phyloP scores from a whole-genome alignment of 352 stramenopile genomes.

The Globisporangium echinulatum region DNA sequence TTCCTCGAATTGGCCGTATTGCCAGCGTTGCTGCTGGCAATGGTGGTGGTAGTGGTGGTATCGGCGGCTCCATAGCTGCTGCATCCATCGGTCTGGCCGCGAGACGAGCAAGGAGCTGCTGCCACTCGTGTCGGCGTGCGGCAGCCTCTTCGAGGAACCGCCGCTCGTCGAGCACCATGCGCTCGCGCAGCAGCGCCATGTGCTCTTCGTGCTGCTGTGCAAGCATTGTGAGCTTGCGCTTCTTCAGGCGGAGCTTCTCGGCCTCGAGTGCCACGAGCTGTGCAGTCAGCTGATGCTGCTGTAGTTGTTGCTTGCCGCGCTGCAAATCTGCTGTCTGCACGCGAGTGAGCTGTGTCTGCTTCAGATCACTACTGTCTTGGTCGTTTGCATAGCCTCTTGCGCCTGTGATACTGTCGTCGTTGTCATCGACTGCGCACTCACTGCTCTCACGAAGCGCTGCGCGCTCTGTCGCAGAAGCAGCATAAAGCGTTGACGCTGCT shows the following conservation, averaged over 20 bases:
- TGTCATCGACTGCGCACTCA: background rate
- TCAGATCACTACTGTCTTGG: too few species aligned
- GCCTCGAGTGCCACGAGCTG: conserved; percentile 26
- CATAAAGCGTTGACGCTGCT: background rate
- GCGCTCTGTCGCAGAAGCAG: background rate
- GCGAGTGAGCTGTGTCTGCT: too few species aligned
- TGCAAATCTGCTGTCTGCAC: background rate
- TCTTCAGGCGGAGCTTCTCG: conserved; percentile 39
- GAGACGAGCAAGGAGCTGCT: conserved; percentile 10
- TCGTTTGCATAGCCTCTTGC: too few species aligned
- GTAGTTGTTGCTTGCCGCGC: conserved; percentile 1
- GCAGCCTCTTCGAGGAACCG: conserved; percentile 16
- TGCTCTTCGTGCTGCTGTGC: conserved; percentile 28
- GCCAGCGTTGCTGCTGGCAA: background rate
- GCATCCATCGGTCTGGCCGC: background rate
- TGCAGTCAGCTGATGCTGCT: conserved; percentile 10
- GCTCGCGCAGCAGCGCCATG: conserved; percentile 25
- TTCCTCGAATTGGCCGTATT: too few species aligned
- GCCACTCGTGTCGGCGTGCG: conserved; percentile 12
- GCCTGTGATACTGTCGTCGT: background rate
- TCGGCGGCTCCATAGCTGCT: background rate
- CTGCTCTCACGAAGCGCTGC: conserved; percentile 1
- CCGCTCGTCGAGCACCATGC: conserved; percentile 17
- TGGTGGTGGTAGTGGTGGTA: too few species aligned
- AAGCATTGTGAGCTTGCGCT: conserved; percentile 30